Evolutionary conservation across 176 grass and related monocot species (phyloP).

Genomic region (Saccharum officinarum): DNA sequence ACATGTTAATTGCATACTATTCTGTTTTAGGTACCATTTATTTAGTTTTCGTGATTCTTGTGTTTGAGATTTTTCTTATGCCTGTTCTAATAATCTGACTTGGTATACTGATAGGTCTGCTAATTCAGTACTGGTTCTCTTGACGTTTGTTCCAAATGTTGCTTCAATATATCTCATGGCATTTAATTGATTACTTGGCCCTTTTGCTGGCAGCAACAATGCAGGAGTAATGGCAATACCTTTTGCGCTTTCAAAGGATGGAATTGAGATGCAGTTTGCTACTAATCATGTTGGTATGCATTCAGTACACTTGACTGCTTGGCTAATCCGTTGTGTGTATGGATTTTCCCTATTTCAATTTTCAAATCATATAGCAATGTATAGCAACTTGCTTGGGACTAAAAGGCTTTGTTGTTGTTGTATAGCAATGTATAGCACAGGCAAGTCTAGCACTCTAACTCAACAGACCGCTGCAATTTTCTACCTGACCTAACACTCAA

Average conservation of each 20-base stretch:
- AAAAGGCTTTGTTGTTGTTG: too few species aligned
- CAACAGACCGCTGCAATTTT: background rate
- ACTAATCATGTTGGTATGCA: conserved; percentile 90
- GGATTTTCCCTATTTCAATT: background rate
- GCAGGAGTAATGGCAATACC: conserved; percentile 92
- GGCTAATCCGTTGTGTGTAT: background rate
- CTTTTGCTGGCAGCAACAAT: conserved; percentile 70
- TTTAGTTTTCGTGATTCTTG: background rate
- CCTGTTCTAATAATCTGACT: background rate
- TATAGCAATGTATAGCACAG: background rate
- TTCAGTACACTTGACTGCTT: background rate
- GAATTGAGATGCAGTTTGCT: conserved; percentile 93
- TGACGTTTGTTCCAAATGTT: background rate
- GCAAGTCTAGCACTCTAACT: background rate
- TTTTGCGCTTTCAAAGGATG: conserved; percentile 85
- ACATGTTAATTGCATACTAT: background rate
- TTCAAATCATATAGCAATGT: background rate
- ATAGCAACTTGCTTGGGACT: background rate
- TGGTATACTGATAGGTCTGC: background rate
- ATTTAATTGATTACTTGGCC: background rate
- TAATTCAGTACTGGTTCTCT: background rate
- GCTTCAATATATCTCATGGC: background rate
- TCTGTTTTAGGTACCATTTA: background rate
- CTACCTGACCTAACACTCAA: background rate
- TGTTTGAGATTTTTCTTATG: background rate